phyloP scores from a whole-genome alignment of 2,329 filamentous ascomycete species.

The Allantophomopsis cytisporea region DNA sequence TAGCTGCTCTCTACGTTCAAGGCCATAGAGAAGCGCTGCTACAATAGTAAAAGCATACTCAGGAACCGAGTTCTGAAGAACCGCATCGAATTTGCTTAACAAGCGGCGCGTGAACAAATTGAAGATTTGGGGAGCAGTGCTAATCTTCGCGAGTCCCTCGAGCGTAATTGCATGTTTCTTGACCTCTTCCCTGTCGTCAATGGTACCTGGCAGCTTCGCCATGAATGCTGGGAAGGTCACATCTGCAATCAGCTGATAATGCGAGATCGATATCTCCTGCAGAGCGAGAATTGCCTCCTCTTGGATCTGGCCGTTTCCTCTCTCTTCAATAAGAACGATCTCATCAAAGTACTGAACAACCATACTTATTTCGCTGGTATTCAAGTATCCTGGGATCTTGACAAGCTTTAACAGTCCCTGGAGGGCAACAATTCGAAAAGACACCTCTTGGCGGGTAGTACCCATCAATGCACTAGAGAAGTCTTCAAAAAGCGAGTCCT shows the following conservation, averaged over 20 bases:
- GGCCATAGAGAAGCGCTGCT: background rate
- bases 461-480: background rate
- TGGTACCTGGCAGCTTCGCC: constrained; percentile 8
- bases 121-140: background rate
- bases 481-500: background rate
- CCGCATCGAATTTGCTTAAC: constrained; percentile 1
- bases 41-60: background rate
- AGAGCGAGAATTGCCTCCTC: constrained; percentile 9
- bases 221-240: constrained; percentile 12
- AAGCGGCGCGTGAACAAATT: background rate
- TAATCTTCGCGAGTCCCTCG: constrained; percentile 1
- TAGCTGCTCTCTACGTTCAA: background rate
- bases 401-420: constrained; percentile 12
- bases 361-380: constrained; percentile 7
- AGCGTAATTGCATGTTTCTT: constrained; percentile 3
- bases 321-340: constrained; percentile 4
- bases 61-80: background rate
- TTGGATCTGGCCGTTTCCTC: constrained; percentile 6
- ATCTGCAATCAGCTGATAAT: constrained; percentile 10
- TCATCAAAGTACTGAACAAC: constrained; percentile 12
- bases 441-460: constrained; percentile 4
- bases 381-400: constrained; percentile 7
- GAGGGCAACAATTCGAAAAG: constrained; percentile 9
- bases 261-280: constrained; percentile 8
- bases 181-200: constrained; percentile 1